Evolutionary conservation across 2,329 filamentous ascomycete species (phyloP).

Genomic region (Aspergillus fijiensis): DNA sequence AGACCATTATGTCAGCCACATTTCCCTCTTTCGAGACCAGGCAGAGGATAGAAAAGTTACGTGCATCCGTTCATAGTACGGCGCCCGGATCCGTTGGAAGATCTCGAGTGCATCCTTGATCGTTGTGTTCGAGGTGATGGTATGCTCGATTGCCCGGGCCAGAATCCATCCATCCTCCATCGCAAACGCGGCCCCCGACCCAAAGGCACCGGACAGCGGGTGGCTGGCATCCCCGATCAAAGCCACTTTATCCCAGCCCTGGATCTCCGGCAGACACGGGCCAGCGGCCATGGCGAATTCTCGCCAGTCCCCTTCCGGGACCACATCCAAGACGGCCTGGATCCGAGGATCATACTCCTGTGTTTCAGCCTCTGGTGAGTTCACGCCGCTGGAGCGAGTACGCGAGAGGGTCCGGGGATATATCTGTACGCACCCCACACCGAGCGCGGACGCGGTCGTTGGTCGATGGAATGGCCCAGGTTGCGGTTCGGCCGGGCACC

Average conservation of each 20-base stretch:
- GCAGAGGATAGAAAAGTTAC: no score
- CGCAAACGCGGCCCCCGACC: slow-evolving; percentile 4
- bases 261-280: background rate
- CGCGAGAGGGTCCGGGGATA: no score
- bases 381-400: no score
- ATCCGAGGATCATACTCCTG: background rate
- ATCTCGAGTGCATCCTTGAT: background rate
- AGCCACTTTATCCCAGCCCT: background rate
- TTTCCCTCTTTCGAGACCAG: no score
- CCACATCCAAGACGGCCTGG: background rate
- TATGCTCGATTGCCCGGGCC: slow-evolving; percentile 1
- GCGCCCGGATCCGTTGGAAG: background rate
- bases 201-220: slow-evolving; percentile 6
- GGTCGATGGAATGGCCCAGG: slow-evolving; percentile 4
- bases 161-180: slow-evolving; percentile 13
- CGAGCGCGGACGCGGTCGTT: background rate
- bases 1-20: no score
- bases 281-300: slow-evolving; percentile 7
- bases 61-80: no score
- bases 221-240: slow-evolving; percentile 8
- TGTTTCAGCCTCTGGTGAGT: no score
- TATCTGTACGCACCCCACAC: background rate
- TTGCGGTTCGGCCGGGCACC: background rate
- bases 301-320: slow-evolving; percentile 6
- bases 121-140: background rate